These are phyloP conservation scores for Aureobasidium mangrovei DNA, from an alignment of 2,329 filamentous ascomycete genomes.

Conservation along the genomic window DNA sequence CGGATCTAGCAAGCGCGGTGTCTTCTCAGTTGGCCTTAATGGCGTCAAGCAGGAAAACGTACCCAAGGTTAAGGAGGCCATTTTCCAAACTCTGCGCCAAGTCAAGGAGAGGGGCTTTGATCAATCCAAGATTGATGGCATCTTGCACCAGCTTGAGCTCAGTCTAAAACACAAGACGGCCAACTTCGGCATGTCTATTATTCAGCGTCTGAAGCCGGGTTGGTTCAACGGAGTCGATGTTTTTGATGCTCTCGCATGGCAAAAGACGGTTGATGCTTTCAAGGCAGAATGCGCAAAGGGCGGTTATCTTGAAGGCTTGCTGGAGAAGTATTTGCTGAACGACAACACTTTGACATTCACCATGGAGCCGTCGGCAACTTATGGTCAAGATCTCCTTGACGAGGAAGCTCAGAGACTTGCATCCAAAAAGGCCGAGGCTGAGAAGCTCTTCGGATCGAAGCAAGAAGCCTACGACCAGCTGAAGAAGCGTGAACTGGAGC, in stretches of 20 bases:
- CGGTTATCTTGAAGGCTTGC: constrained; percentile 70
- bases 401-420: constrained; percentile 72
- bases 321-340: constrained; percentile 85
- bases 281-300: constrained; percentile 65
- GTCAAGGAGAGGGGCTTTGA: constrained; percentile 73
- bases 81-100: constrained; percentile 64
- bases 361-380: constrained; percentile 77
- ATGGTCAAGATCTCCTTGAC: constrained; percentile 60
- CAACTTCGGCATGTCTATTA: constrained; percentile 82
- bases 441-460: constrained; percentile 59
- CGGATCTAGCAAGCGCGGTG: constrained; percentile 62
- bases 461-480: constrained; percentile 63
- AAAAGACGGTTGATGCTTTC: constrained; percentile 77
- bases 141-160: constrained; percentile 90
- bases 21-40: constrained; percentile 84
- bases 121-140: constrained; percentile 80
- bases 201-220: constrained; percentile 78
- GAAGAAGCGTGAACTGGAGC: constrained; percentile 66
- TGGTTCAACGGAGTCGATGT: constrained; percentile 97
- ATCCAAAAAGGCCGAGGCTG: constrained; percentile 62
- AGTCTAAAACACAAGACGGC: constrained; percentile 92
- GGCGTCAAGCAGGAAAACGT: constrained; percentile 80
- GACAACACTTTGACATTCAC: constrained; percentile 85
- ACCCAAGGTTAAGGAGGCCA: constrained; percentile 62
- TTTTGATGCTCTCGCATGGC: constrained; percentile 85